These are phyloP conservation scores for Fistulinella cinereoalba DNA, from an alignment of 1,284 basidiomycete species.

Conservation along the genomic window DNA sequence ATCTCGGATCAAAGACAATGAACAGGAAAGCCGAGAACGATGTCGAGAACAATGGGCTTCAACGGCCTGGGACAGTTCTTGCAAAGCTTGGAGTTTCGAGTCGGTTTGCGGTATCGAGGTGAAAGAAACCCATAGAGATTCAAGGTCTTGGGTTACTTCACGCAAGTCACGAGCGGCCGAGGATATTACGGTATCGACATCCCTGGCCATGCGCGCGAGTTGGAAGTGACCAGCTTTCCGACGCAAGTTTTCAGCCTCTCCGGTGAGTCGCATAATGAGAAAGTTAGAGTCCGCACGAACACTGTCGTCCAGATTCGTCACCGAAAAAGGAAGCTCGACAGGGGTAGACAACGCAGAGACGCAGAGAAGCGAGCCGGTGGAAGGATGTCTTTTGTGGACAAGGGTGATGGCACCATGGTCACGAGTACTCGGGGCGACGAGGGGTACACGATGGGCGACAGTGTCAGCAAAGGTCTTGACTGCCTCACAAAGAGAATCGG, in stretches of 20 bases:
- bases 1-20: conserved; percentile 51
- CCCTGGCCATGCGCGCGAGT: conserved; percentile 51
- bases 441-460: conserved; percentile 50
- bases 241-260: conserved; percentile 49
- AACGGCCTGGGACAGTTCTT: conserved; percentile 36
- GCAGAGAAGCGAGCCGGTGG: conserved; percentile 18
- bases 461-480: conserved; percentile 47
- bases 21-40: conserved; percentile 43
- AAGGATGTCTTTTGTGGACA: conserved; percentile 38
- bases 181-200: conserved; percentile 46
- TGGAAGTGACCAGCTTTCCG: conserved; percentile 48
- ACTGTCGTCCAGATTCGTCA: conserved; percentile 56
- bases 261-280: conserved; percentile 59
- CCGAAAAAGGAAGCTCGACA: conserved; percentile 55
- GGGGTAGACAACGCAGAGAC: conserved; percentile 31
- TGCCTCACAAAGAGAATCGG: conserved; percentile 38
- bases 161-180: conserved; percentile 39
- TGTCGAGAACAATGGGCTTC: conserved; percentile 37
- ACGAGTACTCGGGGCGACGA: conserved; percentile 38
- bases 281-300: conserved; percentile 72
- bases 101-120: conserved; percentile 24
- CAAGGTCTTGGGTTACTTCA: conserved; percentile 38
- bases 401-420: conserved; percentile 22
- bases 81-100: conserved; percentile 34
- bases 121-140: conserved; percentile 34